A percentile compares a stretch with the other conserved stretches of the same genome.
Conservation (phyloP, 805 yeast species). For the Metschnikowia baotianmanensis region DNA sequence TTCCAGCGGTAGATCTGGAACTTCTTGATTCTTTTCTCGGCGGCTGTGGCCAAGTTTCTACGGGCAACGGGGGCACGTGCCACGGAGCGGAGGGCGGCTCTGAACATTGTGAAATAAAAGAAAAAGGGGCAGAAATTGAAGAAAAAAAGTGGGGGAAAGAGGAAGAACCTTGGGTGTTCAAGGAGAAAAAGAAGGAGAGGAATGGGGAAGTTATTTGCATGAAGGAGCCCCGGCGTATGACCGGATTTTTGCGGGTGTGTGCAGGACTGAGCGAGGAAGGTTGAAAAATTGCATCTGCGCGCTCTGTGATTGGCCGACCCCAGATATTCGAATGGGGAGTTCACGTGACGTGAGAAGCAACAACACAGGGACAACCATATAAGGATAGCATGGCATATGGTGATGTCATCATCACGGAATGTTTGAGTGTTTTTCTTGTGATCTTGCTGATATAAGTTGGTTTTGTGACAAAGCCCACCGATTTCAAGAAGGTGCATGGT, state of each 20-base stretch:
- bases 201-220: too few relatives aligned
- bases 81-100: slow-evolving; percentile 16
- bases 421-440: not conserved
- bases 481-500: too few relatives aligned
- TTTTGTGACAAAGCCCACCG: too few relatives aligned
- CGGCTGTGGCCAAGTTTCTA: slow-evolving; percentile 35
- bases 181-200: not conserved
- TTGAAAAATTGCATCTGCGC: slow-evolving; percentile 4
- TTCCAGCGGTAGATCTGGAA: slow-evolving; percentile 97
- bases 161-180: too few relatives aligned
- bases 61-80: slow-evolving; percentile 15
- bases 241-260: too few relatives aligned
- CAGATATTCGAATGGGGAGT: slow-evolving; percentile 10
- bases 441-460: too few relatives aligned
- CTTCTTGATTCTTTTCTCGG: slow-evolving; percentile 62
- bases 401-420: too few relatives aligned
- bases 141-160: too few relatives aligned
- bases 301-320: slow-evolving; percentile 22
- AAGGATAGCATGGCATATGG: too few relatives aligned
- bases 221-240: too few relatives aligned
- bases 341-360: not conserved
- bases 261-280: too few relatives aligned
- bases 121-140: not conserved
- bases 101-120: slow-evolving; percentile 13
- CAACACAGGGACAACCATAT: not conserved